Conservation (phyloP, 768 basidiomycete species). For the Suillus variegatus region DNA sequence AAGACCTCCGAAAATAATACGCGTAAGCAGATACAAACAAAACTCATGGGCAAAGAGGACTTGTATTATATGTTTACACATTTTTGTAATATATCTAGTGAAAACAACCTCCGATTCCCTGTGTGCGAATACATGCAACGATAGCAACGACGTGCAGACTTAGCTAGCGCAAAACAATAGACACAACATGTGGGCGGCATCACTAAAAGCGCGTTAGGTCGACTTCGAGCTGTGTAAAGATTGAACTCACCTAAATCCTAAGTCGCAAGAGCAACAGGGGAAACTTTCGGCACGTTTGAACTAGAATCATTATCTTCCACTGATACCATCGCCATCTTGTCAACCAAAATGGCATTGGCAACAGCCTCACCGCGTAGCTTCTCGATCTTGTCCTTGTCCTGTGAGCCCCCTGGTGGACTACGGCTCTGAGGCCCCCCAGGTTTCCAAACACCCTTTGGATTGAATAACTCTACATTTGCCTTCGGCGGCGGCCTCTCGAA, state of each 20-base stretch:
- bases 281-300: conserved; percentile 18
- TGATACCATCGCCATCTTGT: conserved; percentile 38
- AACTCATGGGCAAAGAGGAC: conserved; percentile 12
- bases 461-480: conserved; percentile 40
- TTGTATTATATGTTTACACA: conserved; percentile 40
- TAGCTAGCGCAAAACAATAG: conserved; percentile 21
- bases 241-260: conserved; percentile 24
- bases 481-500: conserved; percentile 53
- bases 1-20: conserved; percentile 32
- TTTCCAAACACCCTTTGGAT: conserved; percentile 35
- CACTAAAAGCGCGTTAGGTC: conserved; percentile 13
- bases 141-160: conserved; percentile 31
- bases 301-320: conserved; percentile 30
- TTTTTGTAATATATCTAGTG: conserved; percentile 37
- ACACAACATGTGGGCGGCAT: conserved; percentile 9
- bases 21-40: conserved; percentile 13
- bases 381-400: conserved; percentile 33
- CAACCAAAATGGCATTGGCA: conserved; percentile 37
- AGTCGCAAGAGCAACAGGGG: conserved; percentile 25
- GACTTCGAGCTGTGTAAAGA: conserved; percentile 7
- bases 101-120: conserved; percentile 22
- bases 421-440: conserved; percentile 14
- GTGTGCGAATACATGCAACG: conserved; percentile 24
- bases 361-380: conserved; percentile 36
- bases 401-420: conserved; percentile 16